A percentile compares a stretch with the other conserved stretches of the same genome.
phyloP scores from a whole-genome alignment of 108 stramenopile species.

The Nitzschia inconspicua region DNA sequence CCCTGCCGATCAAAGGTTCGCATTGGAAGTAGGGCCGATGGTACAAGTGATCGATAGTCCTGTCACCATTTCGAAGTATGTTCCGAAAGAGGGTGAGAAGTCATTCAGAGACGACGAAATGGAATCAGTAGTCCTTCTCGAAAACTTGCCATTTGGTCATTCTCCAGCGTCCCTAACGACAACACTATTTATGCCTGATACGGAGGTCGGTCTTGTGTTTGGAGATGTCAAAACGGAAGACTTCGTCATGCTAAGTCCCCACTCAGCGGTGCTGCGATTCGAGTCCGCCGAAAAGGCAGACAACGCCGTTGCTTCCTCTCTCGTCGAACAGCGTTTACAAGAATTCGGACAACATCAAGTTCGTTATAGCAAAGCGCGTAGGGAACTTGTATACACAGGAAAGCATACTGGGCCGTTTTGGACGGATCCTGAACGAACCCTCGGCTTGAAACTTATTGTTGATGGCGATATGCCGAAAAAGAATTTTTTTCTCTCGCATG shows the following conservation, averaged over 20 bases:
- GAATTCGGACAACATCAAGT: conserved; percentile 55
- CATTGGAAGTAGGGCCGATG: conserved; percentile 27
- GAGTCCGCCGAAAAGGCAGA: conserved; percentile 62
- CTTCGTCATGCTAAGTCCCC: conserved; percentile 54
- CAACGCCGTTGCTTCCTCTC: conserved; percentile 43
- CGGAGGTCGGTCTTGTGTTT: conserved; percentile 53
- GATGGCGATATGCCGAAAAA: conserved; percentile 80
- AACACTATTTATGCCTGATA: conserved; percentile 52
- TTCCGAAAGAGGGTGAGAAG: conserved; percentile 35
- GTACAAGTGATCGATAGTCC: conserved; percentile 17
- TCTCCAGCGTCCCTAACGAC: conserved; percentile 42
- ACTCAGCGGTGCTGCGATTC: conserved; percentile 56
- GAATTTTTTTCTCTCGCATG: conserved; percentile 70
- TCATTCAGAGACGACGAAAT: conserved; percentile 4
- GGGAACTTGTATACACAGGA: conserved; percentile 59
- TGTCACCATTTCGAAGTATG: conserved; percentile 30
- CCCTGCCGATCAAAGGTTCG: conserved; percentile 38
- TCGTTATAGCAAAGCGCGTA: conserved; percentile 64
- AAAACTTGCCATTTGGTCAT: conserved; percentile 47
- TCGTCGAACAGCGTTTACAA: conserved; percentile 43
- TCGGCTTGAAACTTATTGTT: conserved; percentile 51
- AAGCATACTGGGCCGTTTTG: conserved; percentile 32
- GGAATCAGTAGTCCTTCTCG: conserved; percentile 50
- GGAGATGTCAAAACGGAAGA: conserved; percentile 46
- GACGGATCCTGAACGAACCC: conserved; percentile 41